Evolutionary conservation across 441 rosid genomes (phyloP).

Genomic region (Gossypium gossypioides): DNA sequence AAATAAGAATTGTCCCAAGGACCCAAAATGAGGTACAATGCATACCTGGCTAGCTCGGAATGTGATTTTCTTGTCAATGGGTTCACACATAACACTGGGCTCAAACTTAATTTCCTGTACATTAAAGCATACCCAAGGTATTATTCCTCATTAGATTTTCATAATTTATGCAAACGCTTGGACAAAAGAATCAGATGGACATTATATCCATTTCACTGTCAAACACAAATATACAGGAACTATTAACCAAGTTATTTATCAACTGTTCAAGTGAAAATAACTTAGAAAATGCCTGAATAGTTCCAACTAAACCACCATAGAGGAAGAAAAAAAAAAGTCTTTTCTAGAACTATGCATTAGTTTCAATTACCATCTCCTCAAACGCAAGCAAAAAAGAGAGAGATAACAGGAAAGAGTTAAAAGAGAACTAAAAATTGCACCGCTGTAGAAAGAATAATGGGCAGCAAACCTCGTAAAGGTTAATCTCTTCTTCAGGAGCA

Average conservation of each 20-base stretch:
- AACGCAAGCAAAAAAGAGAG: neutral
- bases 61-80: conserved; percentile 29
- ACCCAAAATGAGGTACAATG: neutral
- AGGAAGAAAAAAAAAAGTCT: neutral
- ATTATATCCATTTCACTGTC: neutral
- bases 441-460: neutral
- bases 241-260: neutral
- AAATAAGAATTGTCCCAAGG: neutral
- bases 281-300: neutral
- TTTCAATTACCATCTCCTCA: neutral
- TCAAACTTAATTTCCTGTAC: conserved; percentile 44
- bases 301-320: neutral
- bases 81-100: conserved; percentile 48
- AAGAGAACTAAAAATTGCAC: neutral
- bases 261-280: neutral
- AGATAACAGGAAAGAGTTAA: neutral
- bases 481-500: conserved; percentile 36
- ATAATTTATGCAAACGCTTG: neutral
- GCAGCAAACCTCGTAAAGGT: conserved; percentile 43
- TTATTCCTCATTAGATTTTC: neutral
- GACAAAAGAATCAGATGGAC: neutral
- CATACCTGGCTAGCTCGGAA: conserved; percentile 42
- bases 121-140: conserved; percentile 4
- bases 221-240: neutral
- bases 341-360: neutral